A percentile compares a stretch with the other conserved stretches of the same genome.
Conservation (phyloP, 305 asterid genomes). For the Fraxinus baroniana region DNA sequence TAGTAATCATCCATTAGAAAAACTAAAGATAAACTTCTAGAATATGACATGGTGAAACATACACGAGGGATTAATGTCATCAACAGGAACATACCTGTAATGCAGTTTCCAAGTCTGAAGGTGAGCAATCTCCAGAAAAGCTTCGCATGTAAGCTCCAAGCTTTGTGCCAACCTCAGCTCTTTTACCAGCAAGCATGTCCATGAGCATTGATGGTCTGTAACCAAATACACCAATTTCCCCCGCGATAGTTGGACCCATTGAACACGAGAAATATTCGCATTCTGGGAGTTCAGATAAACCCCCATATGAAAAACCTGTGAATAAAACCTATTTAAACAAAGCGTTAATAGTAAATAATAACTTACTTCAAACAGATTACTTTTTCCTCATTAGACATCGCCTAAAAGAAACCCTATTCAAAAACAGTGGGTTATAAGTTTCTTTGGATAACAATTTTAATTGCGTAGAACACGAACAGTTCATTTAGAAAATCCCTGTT, state of each 20-base stretch:
- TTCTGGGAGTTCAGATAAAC: conserved; percentile 92
- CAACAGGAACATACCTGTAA: conserved; percentile 63
- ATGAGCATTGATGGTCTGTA: conserved; percentile 84
- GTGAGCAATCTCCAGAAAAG: conserved; percentile 94
- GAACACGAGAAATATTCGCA: conserved; percentile 85
- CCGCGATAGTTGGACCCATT: conserved; percentile 96
- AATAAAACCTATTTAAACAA: conserved; percentile 75
- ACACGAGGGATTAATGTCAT: conserved; percentile 16
- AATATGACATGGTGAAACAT: not conserved
- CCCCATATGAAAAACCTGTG: conserved; percentile 93
- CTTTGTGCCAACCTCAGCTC: conserved; percentile 88
- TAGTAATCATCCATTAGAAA: conserved; percentile 7
- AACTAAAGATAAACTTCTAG: conserved; percentile 11
- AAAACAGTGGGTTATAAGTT: conserved; percentile 14
- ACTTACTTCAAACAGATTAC: conserved; percentile 12
- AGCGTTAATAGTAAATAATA: conserved; percentile 40
- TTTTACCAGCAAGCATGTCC: conserved; percentile 98
- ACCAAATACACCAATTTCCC: conserved; percentile 95
- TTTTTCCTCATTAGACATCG: conserved; percentile 11
- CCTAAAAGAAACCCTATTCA: conserved; percentile 13
- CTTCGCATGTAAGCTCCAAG: conserved; percentile 96
- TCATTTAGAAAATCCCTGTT: not conserved
- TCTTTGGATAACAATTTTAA: not conserved
- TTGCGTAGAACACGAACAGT: not conserved
- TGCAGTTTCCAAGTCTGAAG: conserved; percentile 95